Conservation (phyloP, 2,329 filamentous ascomycete species). For the Niveomyces coronatus region DNA sequence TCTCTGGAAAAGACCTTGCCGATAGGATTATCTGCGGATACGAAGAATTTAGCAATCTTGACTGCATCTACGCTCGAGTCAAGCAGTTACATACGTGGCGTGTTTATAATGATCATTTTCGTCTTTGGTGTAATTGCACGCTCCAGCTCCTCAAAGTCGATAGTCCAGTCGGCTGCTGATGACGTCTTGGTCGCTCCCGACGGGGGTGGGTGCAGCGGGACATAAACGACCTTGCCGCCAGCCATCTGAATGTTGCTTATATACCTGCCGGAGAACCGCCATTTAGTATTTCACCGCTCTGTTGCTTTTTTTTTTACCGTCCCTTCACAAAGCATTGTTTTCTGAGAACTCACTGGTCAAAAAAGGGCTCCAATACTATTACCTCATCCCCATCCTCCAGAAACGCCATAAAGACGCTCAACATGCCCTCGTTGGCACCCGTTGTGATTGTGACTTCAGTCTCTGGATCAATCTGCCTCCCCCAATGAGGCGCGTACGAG, state of each 20-base stretch:
- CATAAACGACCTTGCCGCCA: slow-evolving; percentile 87
- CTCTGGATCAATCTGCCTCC: slow-evolving; percentile 70
- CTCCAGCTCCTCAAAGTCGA: slow-evolving; percentile 77
- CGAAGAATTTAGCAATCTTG: slow-evolving; percentile 2
- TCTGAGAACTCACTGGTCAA: slow-evolving; percentile 84
- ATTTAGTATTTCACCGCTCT: background rate
- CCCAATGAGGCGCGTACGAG: slow-evolving; percentile 85
- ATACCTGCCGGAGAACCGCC: slow-evolving; percentile 54
- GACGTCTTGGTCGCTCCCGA: slow-evolving; percentile 71
- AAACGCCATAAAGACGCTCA: slow-evolving; percentile 96
- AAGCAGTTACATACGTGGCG: slow-evolving; percentile 45
- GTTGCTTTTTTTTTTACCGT: background rate
- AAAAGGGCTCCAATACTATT: slow-evolving; percentile 97
- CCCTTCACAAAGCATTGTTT: background rate
- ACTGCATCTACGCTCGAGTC: no score
- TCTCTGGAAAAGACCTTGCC: slow-evolving; percentile 86
- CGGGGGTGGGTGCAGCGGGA: slow-evolving; percentile 82
- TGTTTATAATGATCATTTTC: slow-evolving; percentile 92
- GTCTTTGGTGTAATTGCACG: slow-evolving; percentile 73
- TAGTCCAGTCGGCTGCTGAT: slow-evolving; percentile 76
- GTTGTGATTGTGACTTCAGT: slow-evolving; percentile 94
- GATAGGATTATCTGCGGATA: slow-evolving; percentile 68
- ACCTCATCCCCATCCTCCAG: slow-evolving; percentile 92
- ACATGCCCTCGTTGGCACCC: slow-evolving; percentile 81
- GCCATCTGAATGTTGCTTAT: slow-evolving; percentile 99